phyloP scores from a whole-genome alignment of 2,329 filamentous ascomycete species.

The Diaporthe helianthi region DNA sequence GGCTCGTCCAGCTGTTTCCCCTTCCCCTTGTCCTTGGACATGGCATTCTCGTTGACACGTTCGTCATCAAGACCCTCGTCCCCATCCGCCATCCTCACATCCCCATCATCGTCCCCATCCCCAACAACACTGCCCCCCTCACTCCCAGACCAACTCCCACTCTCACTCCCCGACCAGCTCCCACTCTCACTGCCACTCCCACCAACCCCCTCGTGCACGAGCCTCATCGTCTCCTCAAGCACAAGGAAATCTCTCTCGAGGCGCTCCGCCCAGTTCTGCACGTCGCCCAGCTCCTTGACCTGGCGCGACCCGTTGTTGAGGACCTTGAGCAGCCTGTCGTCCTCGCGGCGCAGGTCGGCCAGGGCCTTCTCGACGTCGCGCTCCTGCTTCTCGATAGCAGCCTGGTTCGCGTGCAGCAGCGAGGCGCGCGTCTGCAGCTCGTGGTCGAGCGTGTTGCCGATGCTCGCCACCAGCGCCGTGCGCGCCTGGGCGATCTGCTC shows the following conservation, averaged over 20 bases:
- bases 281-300: slow-evolving; percentile 68
- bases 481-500: slow-evolving; percentile 63
- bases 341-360: slow-evolving; percentile 66
- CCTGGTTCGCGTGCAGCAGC: slow-evolving; percentile 73
- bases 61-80: background rate
- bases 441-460: slow-evolving; percentile 74
- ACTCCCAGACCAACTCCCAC: slow-evolving; percentile 33
- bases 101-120: slow-evolving; percentile 30
- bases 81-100: background rate
- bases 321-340: slow-evolving; percentile 69
- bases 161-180: slow-evolving; percentile 41
- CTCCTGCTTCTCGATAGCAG: slow-evolving; percentile 72
- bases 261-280: slow-evolving; percentile 74
- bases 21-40: slow-evolving; percentile 36
- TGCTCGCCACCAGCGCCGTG: slow-evolving; percentile 64
- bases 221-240: slow-evolving; percentile 68
- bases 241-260: slow-evolving; percentile 72
- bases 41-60: background rate
- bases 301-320: slow-evolving; percentile 67
- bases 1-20: slow-evolving; percentile 12
- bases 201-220: slow-evolving; percentile 48
- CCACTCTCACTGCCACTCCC: slow-evolving; percentile 42
- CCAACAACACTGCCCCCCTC: slow-evolving; percentile 36
- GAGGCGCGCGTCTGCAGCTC: slow-evolving; percentile 72
- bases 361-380: slow-evolving; percentile 68